A percentile compares a stretch with the other conserved stretches of the same genome.
Conservation (phyloP, 2,329 filamentous ascomycete genomes). For the Dactylellina sp. region DNA sequence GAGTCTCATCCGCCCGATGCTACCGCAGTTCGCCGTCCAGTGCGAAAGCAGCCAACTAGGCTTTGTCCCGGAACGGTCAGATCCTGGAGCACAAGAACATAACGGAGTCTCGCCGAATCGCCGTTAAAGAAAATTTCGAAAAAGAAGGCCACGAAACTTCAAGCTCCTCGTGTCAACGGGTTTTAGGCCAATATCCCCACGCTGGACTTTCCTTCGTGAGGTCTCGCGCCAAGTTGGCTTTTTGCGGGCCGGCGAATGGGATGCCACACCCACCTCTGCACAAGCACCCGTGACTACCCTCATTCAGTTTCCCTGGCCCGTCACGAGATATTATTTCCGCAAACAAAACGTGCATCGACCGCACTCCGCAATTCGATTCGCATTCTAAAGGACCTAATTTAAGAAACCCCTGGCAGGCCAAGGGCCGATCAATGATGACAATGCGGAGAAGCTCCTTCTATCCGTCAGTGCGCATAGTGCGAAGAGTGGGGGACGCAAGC, state of each 20-base stretch:
- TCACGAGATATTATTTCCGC: conserved; percentile 28
- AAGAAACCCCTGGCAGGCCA: conserved; percentile 32
- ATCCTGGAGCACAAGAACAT: background rate
- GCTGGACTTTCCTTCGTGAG: background rate
- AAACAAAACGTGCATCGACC: conserved; percentile 38
- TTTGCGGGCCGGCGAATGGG: conserved; percentile 20
- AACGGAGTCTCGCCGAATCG: conserved; percentile 33
- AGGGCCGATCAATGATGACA: conserved; percentile 41
- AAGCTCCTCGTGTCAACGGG: background rate
- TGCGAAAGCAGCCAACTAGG: conserved; percentile 5
- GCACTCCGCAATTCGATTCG: conserved; percentile 48
- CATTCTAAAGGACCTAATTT: conserved; percentile 5
- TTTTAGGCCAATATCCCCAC: background rate
- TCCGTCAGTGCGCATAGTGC: background rate
- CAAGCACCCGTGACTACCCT: conserved; percentile 28
- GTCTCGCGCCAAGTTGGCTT: background rate
- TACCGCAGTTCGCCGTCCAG: conserved; percentile 37
- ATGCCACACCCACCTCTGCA: conserved; percentile 22
- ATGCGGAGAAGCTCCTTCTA: conserved; percentile 43
- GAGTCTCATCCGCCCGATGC: conserved; percentile 3
- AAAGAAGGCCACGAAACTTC: background rate
- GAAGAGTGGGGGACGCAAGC: conserved; percentile 9
- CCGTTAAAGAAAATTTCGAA: conserved; percentile 2
- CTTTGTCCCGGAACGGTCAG: conserved; percentile 27
- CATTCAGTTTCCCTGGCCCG: conserved; percentile 1